phyloP scores from a whole-genome alignment of 495 filamentous ascomycete genomes.

The Sphaerosporella brunnea region DNA sequence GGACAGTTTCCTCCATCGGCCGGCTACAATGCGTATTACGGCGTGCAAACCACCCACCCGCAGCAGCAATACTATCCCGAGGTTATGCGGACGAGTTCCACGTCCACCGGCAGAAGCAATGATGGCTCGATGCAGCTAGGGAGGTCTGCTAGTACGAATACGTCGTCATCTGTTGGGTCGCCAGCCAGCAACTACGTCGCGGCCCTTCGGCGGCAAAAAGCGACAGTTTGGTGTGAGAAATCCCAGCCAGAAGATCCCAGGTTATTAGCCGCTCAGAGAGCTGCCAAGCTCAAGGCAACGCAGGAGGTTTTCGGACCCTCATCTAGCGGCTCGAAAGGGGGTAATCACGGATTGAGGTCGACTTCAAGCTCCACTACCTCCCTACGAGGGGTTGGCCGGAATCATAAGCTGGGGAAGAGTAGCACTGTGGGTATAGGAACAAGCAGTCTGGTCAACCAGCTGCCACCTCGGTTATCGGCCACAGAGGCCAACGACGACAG shows the following conservation, averaged over 20 bases:
- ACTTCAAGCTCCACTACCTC: conserved; percentile 19
- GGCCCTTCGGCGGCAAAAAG: conserved; percentile 85
- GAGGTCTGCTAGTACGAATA: conserved; percentile 21
- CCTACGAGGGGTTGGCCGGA: conserved; percentile 1
- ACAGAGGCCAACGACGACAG: conserved; percentile 81
- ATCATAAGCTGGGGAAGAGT: conserved; percentile 12
- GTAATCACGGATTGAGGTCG: conserved; percentile 21
- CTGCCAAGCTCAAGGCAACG: conserved; percentile 66
- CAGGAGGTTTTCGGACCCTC: conserved; percentile 46
- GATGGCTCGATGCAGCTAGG: conserved; percentile 13
- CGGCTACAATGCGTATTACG: conserved; percentile 10
- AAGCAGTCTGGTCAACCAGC: conserved; percentile 36
- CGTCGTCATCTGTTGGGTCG: conserved; percentile 17
- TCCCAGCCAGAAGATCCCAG: conserved; percentile 83
- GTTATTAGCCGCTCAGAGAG: conserved; percentile 55
- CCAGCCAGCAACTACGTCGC: conserved; percentile 52
- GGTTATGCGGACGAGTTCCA: conserved; percentile 8
- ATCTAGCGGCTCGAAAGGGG: conserved; percentile 27
- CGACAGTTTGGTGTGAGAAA: conserved; percentile 96
- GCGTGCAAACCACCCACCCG: conserved; percentile 2
- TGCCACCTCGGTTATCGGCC: conserved; percentile 80
- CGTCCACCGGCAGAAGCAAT: conserved; percentile 16
- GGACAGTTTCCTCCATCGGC: conserved; percentile 14
- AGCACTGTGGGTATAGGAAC: conserved; percentile 15
- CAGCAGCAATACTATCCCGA: conserved; percentile 11